phyloP scores from a whole-genome alignment of 1,284 basidiomycete genomes.

The Volvariella volvacea region DNA sequence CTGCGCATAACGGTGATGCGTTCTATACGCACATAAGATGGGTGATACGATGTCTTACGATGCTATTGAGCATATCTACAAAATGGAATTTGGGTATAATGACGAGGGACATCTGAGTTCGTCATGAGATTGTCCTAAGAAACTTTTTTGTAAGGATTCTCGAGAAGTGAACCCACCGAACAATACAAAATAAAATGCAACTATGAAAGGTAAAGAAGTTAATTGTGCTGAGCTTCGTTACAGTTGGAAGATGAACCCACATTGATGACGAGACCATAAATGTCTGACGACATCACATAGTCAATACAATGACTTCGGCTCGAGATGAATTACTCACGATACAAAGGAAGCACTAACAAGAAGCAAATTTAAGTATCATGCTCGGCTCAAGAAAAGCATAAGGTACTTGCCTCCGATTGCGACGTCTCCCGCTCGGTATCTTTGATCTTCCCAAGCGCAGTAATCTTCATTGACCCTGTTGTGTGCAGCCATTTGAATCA shows the following conservation, averaged over 20 bases:
- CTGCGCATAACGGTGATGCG: too few species aligned
- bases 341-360: constrained; percentile 35
- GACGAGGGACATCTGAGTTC: constrained; percentile 51
- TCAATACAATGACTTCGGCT: constrained; percentile 10
- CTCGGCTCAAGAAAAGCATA: not conserved
- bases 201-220: constrained; percentile 18
- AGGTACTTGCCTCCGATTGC: constrained; percentile 21
- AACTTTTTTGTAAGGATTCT: not conserved
- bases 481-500: constrained; percentile 46
- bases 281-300: constrained; percentile 37
- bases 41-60: constrained; percentile 59
- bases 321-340: constrained; percentile 23
- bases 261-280: constrained; percentile 64
- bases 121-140: not conserved
- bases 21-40: constrained; percentile 60
- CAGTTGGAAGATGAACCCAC: constrained; percentile 22
- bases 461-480: constrained; percentile 35
- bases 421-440: constrained; percentile 45
- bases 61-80: constrained; percentile 58
- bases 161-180: constrained; percentile 33
- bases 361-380: constrained; percentile 13
- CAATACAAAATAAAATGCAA: constrained; percentile 49
- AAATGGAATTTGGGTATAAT: constrained; percentile 71
- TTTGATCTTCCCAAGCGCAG: constrained; percentile 26
- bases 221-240: constrained; percentile 1